phyloP scores from a whole-genome alignment of 768 basidiomycete species.

The Kwoniella pini region DNA sequence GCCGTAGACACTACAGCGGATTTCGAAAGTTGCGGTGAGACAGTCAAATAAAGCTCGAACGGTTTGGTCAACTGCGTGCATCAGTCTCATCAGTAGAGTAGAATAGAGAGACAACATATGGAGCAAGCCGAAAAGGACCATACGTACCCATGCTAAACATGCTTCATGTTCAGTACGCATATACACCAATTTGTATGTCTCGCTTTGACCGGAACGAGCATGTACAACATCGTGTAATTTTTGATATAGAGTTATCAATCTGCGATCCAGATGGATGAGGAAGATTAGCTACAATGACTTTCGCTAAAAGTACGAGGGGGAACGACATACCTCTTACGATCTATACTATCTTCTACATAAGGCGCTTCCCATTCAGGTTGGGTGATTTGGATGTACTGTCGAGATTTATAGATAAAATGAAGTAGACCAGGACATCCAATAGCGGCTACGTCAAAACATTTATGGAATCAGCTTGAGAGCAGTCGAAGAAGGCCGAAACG shows the following conservation, averaged over 20 bases:
- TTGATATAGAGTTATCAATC: constrained; percentile 84
- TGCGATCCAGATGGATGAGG: constrained; percentile 47
- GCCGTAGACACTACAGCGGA: constrained; percentile 83
- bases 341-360: constrained; percentile 63
- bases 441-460: constrained; percentile 57
- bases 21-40: constrained; percentile 83
- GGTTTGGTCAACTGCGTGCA: constrained; percentile 77
- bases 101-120: too few relatives aligned
- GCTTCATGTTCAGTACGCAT: constrained; percentile 81
- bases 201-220: constrained; percentile 75
- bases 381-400: constrained; percentile 85
- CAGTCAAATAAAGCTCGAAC: constrained; percentile 83
- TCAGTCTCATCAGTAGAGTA: not conserved
- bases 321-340: constrained; percentile 15
- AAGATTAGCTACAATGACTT: not conserved
- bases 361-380: constrained; percentile 81
- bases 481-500: not conserved
- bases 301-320: not conserved
- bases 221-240: constrained; percentile 84
- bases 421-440: constrained; percentile 84
- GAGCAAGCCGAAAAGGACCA: constrained; percentile 44
- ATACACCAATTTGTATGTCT: constrained; percentile 81
- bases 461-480: not conserved
- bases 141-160: constrained; percentile 91
- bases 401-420: constrained; percentile 94